Base-by-base conservation (phyloP, 139 green algal species). In the Chlorella ohadii region DNA sequence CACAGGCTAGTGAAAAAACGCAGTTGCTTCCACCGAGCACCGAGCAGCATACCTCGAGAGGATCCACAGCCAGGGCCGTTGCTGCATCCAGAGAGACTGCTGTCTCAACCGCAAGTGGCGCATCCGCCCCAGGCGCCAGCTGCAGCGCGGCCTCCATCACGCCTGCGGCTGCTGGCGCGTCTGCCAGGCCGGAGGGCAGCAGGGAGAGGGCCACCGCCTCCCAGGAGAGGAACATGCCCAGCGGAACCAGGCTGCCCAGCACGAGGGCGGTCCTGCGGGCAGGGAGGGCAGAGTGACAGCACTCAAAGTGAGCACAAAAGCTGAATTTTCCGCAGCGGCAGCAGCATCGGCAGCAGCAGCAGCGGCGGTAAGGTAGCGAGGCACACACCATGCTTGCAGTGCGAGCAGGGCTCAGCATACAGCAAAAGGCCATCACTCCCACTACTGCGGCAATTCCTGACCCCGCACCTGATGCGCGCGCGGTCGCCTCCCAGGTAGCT, bases 141-240 rank as follows among this genome's bases (percentile, higher is more conserved):
- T 72, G 77, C 61, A 74, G 63, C 27, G 61, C 59, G 0, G 77
- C 61, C 27, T 83, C 38, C 38, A 83, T 28, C 17, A 83, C 5
- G 39, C 39, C 41, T n/a, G 27, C 41, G 61, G 59, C 27, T 5
- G 13, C 63, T 16, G 61, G 38, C 39, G 5, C 16, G 0, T 73
- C 77, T 20, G 61, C 63, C 38, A 83, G 61, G 33, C 61, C 77
- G 0, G 61, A 20, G 11, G 77, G 77, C 77, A 83, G 61, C 38
- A 83, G 61, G 1, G 77, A 83, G 15, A 83, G 77, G 15, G 77
- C 61, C 28, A 83, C 90, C 3, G 89, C 88, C 51, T 96, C 83
- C 92, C 93, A 97, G 1, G 83, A 68, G 0, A 94, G 31, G 38
- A 97, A 96, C 93, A 97, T 96, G 36, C 44, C 47, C 5, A 96